phyloP scores from a whole-genome alignment of 805 yeast species.

The Yamadazyma olivae region DNA sequence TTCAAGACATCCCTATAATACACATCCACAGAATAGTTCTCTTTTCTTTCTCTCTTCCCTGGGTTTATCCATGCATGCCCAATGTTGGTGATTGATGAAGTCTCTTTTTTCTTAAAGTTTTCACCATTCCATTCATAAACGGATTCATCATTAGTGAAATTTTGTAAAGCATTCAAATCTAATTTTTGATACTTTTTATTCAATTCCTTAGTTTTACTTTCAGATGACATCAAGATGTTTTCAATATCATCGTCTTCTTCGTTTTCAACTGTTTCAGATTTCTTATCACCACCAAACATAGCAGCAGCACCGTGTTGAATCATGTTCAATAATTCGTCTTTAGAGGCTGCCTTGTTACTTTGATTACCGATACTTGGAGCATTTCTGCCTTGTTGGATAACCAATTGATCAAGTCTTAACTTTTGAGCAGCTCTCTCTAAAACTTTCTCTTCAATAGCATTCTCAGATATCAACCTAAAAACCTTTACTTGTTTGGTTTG shows the following conservation, averaged over 20 bases:
- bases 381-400: constrained; percentile 67
- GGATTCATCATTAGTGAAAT: constrained; percentile 61
- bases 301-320: constrained; percentile 81
- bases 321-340: constrained; percentile 76
- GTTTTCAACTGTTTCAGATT: constrained; percentile 24
- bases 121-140: constrained; percentile 90
- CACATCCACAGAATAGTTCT: constrained; percentile 82
- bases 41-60: constrained; percentile 78
- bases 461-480: constrained; percentile 73
- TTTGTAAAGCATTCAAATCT: constrained; percentile 75
- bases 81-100: constrained; percentile 43
- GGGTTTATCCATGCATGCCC: constrained; percentile 78
- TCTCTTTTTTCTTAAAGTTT: constrained; percentile 69
- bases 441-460: constrained; percentile 81
- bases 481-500: constrained; percentile 83
- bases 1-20: constrained; percentile 80
- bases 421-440: constrained; percentile 81
- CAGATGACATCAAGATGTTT: constrained; percentile 55
- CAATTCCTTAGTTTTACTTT: constrained; percentile 58
- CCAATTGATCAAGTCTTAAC: constrained; percentile 74
- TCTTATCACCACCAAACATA: constrained; percentile 34
- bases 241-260: constrained; percentile 61
- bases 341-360: constrained; percentile 43
- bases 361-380: constrained; percentile 33
- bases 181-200: constrained; percentile 62